Base-by-base conservation (phyloP, 78 protist genomes). In the Dictyostelium brefeldianum region DNA sequence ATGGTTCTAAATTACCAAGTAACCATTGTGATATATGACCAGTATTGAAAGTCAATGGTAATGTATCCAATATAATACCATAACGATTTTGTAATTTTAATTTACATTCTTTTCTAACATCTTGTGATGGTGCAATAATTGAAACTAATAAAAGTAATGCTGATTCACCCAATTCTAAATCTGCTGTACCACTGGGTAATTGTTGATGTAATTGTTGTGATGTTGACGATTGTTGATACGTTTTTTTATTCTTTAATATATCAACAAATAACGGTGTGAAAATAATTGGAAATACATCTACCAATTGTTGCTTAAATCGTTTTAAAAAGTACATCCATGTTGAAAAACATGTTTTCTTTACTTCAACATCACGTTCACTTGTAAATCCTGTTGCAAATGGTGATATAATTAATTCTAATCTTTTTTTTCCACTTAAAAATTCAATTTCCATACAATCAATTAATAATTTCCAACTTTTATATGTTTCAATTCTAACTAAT, bases 401-500 rank as follows among this genome's bases (percentile, higher is more conserved):
- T 51, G 54, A 25, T 18, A 25, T 36, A 64, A 87, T 48, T 18
- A 87, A 47, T n/a, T 59, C 22, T n/a, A 87, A 77, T 78, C 79
- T 87, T 36, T 74, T 77, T 15, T 64, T 20, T 1, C 10, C 50
- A 51, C 41, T 15, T 18, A 64, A 50, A 29, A 74, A 77, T n/a
- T 74, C 51, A 5, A 18, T 15, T 17, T 65, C 59, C 27, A 75
- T 15, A 36, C 65, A 12, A 46, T 87, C 84, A 47, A 87, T 87
- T 36, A 87, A 87, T 20, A 47, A 87, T 77, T 70, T 87, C 93
- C 93, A 87, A 27, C 54, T 59, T 31, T 77, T 53, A 64, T 47
- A 87, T 59, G 93, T 64, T 47, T 64, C 46, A 22, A 25, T 31
- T 64, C 70, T 74, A 48, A 77, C 41, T 29, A 75, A 47, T 65